These are phyloP conservation scores for Chaetomiaceae sp. DNA, from an alignment of 2,329 filamentous ascomycete species.

Conservation along the genomic window DNA sequence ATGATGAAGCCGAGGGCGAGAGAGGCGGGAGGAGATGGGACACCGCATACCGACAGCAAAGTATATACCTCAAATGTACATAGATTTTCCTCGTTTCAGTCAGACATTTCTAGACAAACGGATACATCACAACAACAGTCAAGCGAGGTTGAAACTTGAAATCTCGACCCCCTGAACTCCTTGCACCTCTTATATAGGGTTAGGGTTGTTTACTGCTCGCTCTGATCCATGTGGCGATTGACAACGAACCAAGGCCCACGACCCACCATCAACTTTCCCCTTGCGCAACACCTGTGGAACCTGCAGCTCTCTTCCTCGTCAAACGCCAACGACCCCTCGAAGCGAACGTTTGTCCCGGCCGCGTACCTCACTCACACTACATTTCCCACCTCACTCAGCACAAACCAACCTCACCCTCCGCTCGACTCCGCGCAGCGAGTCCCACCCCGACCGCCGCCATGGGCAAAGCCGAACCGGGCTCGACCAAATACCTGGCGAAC, in stretches of 20 bases:
- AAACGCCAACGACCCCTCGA: too few species aligned
- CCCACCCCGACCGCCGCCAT: conserved; percentile 53
- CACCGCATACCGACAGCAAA: not conserved
- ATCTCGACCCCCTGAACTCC: too few species aligned
- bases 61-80: conserved; percentile 4
- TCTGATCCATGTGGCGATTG: too few species aligned
- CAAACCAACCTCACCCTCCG: conserved; percentile 8
- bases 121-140: too few species aligned
- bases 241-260: too few species aligned
- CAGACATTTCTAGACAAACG: not conserved
- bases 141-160: not conserved
- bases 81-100: not conserved
- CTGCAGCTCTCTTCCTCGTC: too few species aligned
- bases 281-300: too few species aligned
- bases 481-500: conserved; percentile 86
- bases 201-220: too few species aligned
- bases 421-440: conserved; percentile 25
- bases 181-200: too few species aligned
- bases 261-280: too few species aligned
- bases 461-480: conserved; percentile 88
- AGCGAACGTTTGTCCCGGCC: not conserved
- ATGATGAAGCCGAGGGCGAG: not conserved
- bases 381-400: not conserved
- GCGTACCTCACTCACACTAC: too few species aligned
- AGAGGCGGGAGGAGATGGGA: not conserved